phyloP scores from a whole-genome alignment of 257 asterid genomes.

The Handroanthus guayacan region DNA sequence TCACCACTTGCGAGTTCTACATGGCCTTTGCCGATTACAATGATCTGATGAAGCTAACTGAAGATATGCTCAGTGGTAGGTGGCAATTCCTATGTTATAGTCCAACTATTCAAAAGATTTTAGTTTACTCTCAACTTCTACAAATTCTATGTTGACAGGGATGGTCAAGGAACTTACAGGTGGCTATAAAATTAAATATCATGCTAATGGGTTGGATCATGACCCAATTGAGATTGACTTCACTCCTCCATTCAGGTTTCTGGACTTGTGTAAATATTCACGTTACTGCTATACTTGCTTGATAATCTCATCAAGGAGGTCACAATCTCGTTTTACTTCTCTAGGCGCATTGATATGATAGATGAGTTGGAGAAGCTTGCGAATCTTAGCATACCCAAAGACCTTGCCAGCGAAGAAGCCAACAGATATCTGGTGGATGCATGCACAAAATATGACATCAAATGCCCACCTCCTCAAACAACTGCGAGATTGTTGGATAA shows the following conservation, averaged over 20 bases:
- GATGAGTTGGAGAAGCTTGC: slow-evolving; percentile 89
- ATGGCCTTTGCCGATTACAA: slow-evolving; percentile 81
- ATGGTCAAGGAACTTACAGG: slow-evolving; percentile 95
- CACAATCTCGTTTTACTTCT: slow-evolving; percentile 16
- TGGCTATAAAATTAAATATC: slow-evolving; percentile 78
- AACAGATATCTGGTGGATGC: slow-evolving; percentile 76
- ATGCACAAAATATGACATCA: slow-evolving; percentile 72
- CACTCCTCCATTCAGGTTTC: slow-evolving; percentile 95
- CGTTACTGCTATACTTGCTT: neutral
- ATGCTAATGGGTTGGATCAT: slow-evolving; percentile 75
- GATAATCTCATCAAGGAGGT: neutral
- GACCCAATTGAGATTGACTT: slow-evolving; percentile 96
- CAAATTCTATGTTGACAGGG: slow-evolving; percentile 48
- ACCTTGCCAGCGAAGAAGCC: slow-evolving; percentile 79
- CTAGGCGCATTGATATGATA: slow-evolving; percentile 92
- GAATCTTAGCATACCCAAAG: slow-evolving; percentile 78
- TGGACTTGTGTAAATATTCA: neutral
- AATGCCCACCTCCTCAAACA: slow-evolving; percentile 93
- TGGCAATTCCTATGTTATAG: slow-evolving; percentile 31
- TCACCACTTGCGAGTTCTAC: slow-evolving; percentile 82
- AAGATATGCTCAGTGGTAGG: slow-evolving; percentile 61
- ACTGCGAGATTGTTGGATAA: slow-evolving; percentile 88
- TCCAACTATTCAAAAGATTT: slow-evolving; percentile 6
- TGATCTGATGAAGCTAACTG: slow-evolving; percentile 73
- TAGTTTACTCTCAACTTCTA: neutral